phyloP scores from a whole-genome alignment of 108 stramenopile species.

The Nannochloropsis granulata region DNA sequence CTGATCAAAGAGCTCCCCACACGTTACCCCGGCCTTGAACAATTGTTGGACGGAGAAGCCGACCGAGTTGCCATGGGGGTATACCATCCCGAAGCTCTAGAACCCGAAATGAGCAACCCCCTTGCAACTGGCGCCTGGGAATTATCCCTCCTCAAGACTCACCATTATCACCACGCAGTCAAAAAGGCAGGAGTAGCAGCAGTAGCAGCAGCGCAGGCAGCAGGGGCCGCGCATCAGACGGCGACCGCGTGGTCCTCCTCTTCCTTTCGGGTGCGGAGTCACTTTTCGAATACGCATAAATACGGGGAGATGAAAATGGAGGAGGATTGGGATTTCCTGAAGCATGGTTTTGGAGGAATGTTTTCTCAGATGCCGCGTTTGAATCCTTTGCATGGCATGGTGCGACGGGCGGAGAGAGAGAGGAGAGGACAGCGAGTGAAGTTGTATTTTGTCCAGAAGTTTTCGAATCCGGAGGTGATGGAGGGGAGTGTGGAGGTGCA shows the following conservation, averaged over 20 bases:
- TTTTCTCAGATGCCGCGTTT: not conserved
- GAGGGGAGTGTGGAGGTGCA: not conserved
- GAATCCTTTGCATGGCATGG: not conserved
- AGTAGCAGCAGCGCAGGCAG: not conserved
- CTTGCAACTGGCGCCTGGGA: slow-evolving; percentile 26
- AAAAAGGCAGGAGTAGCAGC: not conserved
- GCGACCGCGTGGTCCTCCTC: not conserved
- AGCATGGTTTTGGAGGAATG: not conserved
- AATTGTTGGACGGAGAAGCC: slow-evolving; percentile 27
- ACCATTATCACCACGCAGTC: not conserved
- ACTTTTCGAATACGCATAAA: not conserved
- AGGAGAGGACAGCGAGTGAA: not conserved
- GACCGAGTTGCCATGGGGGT: slow-evolving; percentile 23
- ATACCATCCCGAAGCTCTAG: not conserved
- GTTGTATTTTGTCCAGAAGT: not conserved
- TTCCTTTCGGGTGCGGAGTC: not conserved
- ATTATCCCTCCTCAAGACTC: slow-evolving; percentile 17
- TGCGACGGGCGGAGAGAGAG: not conserved
- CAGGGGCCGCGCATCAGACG: not conserved
- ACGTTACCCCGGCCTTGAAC: slow-evolving; percentile 16
- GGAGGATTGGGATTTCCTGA: not conserved
- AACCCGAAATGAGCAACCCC: slow-evolving; percentile 28
- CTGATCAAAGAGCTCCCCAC: slow-evolving; percentile 14
- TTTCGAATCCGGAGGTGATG: not conserved
- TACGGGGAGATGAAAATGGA: not conserved